phyloP scores from a whole-genome alignment of 352 stramenopile genomes.

The Pythium aristosporum region DNA sequence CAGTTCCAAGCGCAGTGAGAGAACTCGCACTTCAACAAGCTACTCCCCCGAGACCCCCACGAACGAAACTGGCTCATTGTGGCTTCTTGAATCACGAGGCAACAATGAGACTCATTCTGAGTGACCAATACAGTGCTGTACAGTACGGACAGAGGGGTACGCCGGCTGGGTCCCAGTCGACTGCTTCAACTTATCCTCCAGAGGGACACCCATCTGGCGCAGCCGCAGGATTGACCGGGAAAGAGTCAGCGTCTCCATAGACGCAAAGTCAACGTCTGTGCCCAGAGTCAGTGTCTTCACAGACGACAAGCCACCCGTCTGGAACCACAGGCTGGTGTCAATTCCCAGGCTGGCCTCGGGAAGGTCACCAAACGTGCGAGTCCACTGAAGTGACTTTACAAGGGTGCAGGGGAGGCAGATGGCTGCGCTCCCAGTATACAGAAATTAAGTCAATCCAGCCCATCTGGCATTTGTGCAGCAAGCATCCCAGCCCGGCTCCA shows the following conservation, averaged over 20 bases:
- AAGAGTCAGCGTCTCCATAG: slow-evolving; percentile 1
- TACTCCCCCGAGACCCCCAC: neutral
- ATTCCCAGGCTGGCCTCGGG: neutral
- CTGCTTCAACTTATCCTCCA: slow-evolving; percentile 4
- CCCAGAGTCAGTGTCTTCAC: neutral
- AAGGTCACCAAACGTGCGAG: slow-evolving; percentile 12
- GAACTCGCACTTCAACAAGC: slow-evolving; percentile 3
- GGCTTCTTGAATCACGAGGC: neutral
- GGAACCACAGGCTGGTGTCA: neutral
- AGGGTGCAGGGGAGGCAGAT: slow-evolving; percentile 20
- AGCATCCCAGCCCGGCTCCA: slow-evolving; percentile 5
- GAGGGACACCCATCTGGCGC: neutral
- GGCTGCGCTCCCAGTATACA: slow-evolving; percentile 16
- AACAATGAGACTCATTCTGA: neutral
- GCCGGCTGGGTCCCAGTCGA: neutral
- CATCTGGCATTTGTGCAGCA: slow-evolving; percentile 15
- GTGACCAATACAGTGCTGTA: too few species aligned
- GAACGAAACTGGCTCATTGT: slow-evolving; percentile 6
- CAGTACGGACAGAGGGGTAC: too few species aligned
- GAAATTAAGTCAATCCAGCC: slow-evolving; percentile 4
- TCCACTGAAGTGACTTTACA: slow-evolving; percentile 21
- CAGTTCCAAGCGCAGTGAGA: slow-evolving; percentile 1
- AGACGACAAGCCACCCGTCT: neutral
- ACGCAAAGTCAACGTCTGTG: neutral
- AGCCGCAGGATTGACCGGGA: neutral